phyloP scores from a whole-genome alignment of 2,329 filamentous ascomycete species.

The Epichloe gansuensis region DNA sequence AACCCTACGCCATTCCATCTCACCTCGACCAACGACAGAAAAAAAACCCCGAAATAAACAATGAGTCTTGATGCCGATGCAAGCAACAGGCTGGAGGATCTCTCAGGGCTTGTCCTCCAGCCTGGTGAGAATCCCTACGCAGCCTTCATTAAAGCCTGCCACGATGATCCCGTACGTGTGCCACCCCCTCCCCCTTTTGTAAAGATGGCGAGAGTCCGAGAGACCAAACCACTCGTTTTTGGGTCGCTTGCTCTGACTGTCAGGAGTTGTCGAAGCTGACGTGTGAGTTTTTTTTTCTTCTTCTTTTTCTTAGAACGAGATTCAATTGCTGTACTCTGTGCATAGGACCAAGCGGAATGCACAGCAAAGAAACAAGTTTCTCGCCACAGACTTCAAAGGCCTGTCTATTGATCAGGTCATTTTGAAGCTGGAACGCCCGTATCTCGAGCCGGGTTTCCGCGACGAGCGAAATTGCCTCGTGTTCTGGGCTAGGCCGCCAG shows the following conservation, averaged over 20 bases:
- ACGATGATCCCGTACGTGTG: slow-evolving; percentile 47
- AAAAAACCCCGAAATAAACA: neutral
- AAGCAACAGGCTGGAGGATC: slow-evolving; percentile 40
- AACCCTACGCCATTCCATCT: neutral
- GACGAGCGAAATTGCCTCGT: slow-evolving; percentile 76
- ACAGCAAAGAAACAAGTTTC: slow-evolving; percentile 63
- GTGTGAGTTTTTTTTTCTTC: neutral
- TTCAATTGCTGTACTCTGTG: slow-evolving; percentile 59
- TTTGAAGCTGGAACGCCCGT: slow-evolving; percentile 51
- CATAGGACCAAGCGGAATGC: slow-evolving; percentile 67
- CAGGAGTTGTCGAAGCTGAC: no score
- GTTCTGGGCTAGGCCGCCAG: slow-evolving; percentile 76
- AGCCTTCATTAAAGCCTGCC: slow-evolving; percentile 55
- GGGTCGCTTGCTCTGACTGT: no score
- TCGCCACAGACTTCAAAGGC: slow-evolving; percentile 54
- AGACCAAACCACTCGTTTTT: no score
- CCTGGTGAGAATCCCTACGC: slow-evolving; percentile 63
- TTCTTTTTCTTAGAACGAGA: slow-evolving; percentile 36
- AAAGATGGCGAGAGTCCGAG: neutral
- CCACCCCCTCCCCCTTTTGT: neutral
- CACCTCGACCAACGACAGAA: neutral
- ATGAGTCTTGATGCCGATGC: slow-evolving; percentile 19
- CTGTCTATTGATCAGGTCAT: slow-evolving; percentile 69
- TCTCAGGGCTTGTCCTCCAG: slow-evolving; percentile 37
- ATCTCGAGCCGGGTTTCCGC: slow-evolving; percentile 53